Evolutionary conservation across 352 stramenopile genomes (phyloP), one percentile per base, ranked within the genome.

Genomic region (Saprolegnia diclina): DNA sequence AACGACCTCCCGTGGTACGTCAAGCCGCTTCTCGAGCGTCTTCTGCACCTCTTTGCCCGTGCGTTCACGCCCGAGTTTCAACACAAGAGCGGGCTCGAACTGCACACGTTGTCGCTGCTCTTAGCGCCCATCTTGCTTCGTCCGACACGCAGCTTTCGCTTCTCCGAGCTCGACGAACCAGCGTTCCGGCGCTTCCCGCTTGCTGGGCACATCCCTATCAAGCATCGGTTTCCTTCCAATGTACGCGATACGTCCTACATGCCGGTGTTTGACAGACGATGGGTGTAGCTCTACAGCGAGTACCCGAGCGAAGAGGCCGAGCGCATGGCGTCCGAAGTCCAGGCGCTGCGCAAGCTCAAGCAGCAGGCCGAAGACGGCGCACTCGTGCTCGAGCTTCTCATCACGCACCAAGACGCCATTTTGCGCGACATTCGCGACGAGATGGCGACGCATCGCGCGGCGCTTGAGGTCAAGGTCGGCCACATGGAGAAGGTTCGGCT

Each of bases 1-100:
- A 90, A 92, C 70, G 85, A 94, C 55, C 71, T 94, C 21, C 85
- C 85, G 61, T 94, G 85, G 85, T 90, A 76, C 62, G 80, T 74
- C 74, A 92, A 92, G 67, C 85, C 85, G 29, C 67, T 92, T 29
- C 69, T 92, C 14, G 85, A 94, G 64, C 77, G 84, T 0, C 66
- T 94, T 4, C 89, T 82, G 32, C 81, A 90, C 68, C 74, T 90
- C 63, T 67, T 89, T 1, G 77, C 77, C 53, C 82, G 82, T 22
- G 81, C 82, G 13, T 72, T 94, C 6, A 65, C 81, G n/a, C 85
- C 85, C 5, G 71, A 64, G 1, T 80, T 90, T 53, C 75, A 80
- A 1, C 62, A 85, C 53, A 87, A 88, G 72, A 92, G 88, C 65
- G 85, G 85, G 0, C 72, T 92, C 42, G 89, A 67, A 14, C 66